Base-by-base conservation (phyloP, 805 yeast genomes). In the Kodamaea jinghongensis region DNA sequence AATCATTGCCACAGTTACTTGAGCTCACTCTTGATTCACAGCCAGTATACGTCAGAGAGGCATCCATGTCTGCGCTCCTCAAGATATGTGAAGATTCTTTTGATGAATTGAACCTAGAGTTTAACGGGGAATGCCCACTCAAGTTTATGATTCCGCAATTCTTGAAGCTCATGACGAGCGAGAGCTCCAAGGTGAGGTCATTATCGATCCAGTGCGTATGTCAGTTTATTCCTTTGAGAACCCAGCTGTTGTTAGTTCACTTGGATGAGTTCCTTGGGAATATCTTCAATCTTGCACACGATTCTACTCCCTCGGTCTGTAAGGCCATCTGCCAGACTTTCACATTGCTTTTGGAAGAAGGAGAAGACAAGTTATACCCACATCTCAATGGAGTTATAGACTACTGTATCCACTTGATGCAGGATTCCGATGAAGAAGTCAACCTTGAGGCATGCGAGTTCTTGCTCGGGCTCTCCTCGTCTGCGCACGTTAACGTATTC, bases 361-460 rank as follows among this genome's bases (percentile, higher is more conserved):
- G 90, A 47, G 91, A 96, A 1, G 95, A 86, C 49, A 85, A 83
- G 58, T 66, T 93, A 25, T 61, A 75, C 36, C 88, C 90, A 6
- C 95, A 91, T 58, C 60, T 91, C 41, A 79, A 75, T 39, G 97
- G 97, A n/a, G 88, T 93, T 11, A 76, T 91, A 29, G 77, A 80
- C 47, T 93, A 85, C 65, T 81, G 90, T 53, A 62, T 88, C 36
- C 96, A 89, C 63, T 76, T 89, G 43, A 79, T 91, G 65, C 74
- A 75, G 41, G 47, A 43, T 17, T 31, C 49, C 11, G 81, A 82
- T 46, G 90, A 85, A 49, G 81, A 75, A 39, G 95, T 88, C 23
- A 83, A 96, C 0, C 68, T 90, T 41, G 96, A 90, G 58, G 97
- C 96, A 2, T 88, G 96, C 59, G 98, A 93, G 63, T 89, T 93